phyloP scores from a whole-genome alignment of 192 early-diverging fungal species.

The Lobosporangium transversale region DNA sequence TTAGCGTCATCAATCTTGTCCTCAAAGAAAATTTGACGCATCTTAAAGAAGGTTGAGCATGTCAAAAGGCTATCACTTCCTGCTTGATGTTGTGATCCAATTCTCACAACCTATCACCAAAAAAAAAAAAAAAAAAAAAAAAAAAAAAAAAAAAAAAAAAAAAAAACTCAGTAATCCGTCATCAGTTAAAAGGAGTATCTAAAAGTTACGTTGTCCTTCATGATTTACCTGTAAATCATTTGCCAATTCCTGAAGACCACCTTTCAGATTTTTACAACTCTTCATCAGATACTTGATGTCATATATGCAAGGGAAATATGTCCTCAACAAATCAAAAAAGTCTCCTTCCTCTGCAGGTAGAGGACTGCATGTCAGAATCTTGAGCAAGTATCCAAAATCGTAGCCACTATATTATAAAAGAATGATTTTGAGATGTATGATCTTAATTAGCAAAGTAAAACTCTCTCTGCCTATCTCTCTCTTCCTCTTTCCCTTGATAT shows the following conservation, averaged over 20 bases:
- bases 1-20: constrained; percentile 94
- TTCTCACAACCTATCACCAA: constrained; percentile 74
- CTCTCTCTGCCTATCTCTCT: no score
- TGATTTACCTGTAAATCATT: constrained; percentile 89
- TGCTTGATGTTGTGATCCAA: constrained; percentile 99
- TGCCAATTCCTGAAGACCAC: constrained; percentile 97
- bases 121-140: no score
- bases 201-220: not conserved
- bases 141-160: no score
- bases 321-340: constrained; percentile 91
- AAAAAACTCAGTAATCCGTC: no score
- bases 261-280: constrained; percentile 94
- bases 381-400: constrained; percentile 98
- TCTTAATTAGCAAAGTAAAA: not conserved
- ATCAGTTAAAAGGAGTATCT: no score
- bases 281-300: constrained; percentile 99
- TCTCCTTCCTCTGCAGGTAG: constrained; percentile 94
- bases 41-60: constrained; percentile 97
- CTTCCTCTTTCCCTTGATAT: no score
- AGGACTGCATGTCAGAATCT: constrained; percentile 90
- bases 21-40: constrained; percentile 97
- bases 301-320: constrained; percentile 98
- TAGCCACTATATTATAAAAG: constrained; percentile 74
- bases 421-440: no score
- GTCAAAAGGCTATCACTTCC: constrained; percentile 97